Percentiles rank a stretch among this genome's conserved stretches.
phyloP scores from a whole-genome alignment of 2,329 filamentous ascomycete species.

The Mariannaea sp. region DNA sequence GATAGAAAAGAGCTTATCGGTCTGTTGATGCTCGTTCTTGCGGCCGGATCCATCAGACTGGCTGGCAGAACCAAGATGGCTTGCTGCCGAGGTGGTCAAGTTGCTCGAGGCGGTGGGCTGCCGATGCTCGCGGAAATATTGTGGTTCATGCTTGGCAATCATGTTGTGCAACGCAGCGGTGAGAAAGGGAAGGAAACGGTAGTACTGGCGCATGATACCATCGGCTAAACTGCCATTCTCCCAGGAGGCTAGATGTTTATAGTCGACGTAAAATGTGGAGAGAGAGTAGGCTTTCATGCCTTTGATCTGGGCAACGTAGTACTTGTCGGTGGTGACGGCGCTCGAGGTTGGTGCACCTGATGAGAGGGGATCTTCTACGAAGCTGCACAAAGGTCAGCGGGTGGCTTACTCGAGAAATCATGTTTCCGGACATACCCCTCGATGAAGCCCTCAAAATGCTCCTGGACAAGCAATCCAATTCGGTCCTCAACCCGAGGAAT shows the following conservation, averaged over 20 bases:
- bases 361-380: slow-evolving; percentile 69
- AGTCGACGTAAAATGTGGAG: slow-evolving; percentile 88
- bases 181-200: slow-evolving; percentile 91
- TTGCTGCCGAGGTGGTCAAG: slow-evolving; percentile 69
- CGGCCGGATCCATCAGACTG: slow-evolving; percentile 72
- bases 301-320: slow-evolving; percentile 84
- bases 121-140: slow-evolving; percentile 91
- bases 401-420: background rate
- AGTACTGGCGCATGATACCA: slow-evolving; percentile 88
- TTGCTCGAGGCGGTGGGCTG: slow-evolving; percentile 79
- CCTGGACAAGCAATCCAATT: slow-evolving; percentile 74
- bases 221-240: slow-evolving; percentile 82
- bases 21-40: slow-evolving; percentile 91
- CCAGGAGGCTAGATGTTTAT: slow-evolving; percentile 77
- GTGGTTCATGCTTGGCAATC: slow-evolving; percentile 91
- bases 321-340: slow-evolving; percentile 75
- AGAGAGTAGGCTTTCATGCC: slow-evolving; percentile 74
- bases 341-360: slow-evolving; percentile 69
- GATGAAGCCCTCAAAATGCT: slow-evolving; percentile 79
- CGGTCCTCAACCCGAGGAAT: slow-evolving; percentile 77
- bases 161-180: slow-evolving; percentile 87
- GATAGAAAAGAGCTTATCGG: slow-evolving; percentile 91
- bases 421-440: slow-evolving; percentile 61
- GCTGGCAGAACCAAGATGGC: slow-evolving; percentile 64
- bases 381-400: slow-evolving; percentile 48